Evolutionary conservation across 2,329 filamentous ascomycete species (phyloP).

Genomic region (Alternaria dauci): DNA sequence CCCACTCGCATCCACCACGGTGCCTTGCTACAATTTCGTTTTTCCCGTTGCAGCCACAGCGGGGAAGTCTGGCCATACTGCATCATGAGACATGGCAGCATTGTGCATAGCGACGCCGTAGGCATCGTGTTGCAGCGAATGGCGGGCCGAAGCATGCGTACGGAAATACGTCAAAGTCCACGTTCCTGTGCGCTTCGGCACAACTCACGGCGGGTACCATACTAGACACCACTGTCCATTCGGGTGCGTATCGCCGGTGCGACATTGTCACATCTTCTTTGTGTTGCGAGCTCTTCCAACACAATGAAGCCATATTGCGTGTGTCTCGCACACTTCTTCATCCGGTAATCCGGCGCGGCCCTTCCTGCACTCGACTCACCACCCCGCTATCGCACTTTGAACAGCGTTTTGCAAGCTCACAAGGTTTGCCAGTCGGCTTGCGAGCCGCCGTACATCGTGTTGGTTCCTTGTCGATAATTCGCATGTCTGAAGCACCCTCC

Average conservation of each 20-base stretch:
- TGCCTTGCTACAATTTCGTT: conserved; percentile 26
- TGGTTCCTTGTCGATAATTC: conserved; percentile 22
- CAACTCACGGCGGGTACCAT: conserved; percentile 30
- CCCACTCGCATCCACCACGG: conserved; percentile 32
- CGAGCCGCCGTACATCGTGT: conserved; percentile 20
- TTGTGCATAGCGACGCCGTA: neutral
- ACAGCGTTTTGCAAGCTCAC: conserved; percentile 23
- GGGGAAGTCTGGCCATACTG: conserved; percentile 12
- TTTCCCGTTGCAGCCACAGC: conserved; percentile 26
- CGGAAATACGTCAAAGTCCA: conserved; percentile 32
- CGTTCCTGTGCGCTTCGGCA: conserved; percentile 25
- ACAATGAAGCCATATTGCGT: conserved; percentile 33
- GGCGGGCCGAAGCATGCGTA: conserved; percentile 20
- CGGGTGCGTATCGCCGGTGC: conserved; percentile 34
- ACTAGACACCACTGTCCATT: conserved; percentile 20
- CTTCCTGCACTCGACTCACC: conserved; percentile 24
- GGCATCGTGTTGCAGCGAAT: conserved; percentile 32
- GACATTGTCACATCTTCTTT: conserved; percentile 21
- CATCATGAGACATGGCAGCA: conserved; percentile 30
- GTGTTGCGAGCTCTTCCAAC: conserved; percentile 23
- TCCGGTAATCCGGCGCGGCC: conserved; percentile 26
- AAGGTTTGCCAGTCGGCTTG: conserved; percentile 29
- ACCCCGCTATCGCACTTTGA: conserved; percentile 1
- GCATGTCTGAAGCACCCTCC: conserved; percentile 24
- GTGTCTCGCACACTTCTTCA: conserved; percentile 23